Evolutionary conservation across 2,329 filamentous ascomycete species (phyloP).

Genomic region (Talaromyces sp.): DNA sequence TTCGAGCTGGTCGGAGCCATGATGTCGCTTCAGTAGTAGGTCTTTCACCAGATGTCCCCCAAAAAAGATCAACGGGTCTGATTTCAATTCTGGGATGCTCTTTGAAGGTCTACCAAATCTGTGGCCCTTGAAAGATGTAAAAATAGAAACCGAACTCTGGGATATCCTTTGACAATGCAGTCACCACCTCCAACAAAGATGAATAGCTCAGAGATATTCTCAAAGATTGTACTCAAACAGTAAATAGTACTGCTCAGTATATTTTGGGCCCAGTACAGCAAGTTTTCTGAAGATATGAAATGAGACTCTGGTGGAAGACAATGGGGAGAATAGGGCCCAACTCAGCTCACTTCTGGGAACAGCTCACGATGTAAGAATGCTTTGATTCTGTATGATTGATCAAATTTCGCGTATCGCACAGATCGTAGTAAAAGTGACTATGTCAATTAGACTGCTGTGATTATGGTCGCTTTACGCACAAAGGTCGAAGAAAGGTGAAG

Average conservation of each 20-base stretch:
- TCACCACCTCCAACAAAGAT: neutral
- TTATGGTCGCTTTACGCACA: neutral
- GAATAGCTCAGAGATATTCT: neutral
- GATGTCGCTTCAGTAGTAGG: constrained; percentile 38
- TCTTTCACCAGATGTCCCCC: constrained; percentile 1
- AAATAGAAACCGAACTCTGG: neutral
- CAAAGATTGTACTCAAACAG: neutral
- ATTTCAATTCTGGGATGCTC: neutral
- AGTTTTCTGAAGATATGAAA: neutral
- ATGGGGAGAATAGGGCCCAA: neutral
- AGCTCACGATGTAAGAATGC: neutral
- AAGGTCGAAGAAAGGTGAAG: constrained; percentile 16
- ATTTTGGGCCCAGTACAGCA: neutral
- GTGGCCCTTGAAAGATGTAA: neutral
- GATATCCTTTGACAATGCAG: neutral
- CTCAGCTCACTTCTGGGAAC: neutral
- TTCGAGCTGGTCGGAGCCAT: constrained; percentile 60
- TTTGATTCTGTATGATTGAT: neutral
- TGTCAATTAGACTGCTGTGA: neutral
- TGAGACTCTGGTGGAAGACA: neutral
- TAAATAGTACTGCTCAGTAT: neutral
- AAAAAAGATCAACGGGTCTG: neutral
- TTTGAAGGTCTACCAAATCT: neutral
- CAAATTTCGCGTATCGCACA: neutral
- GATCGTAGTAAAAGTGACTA: neutral